A percentile compares a stretch with the other conserved stretches of the same genome.
Evolutionary conservation across 495 filamentous ascomycete genomes (phyloP).

Genomic region (Neurospora hispaniola): DNA sequence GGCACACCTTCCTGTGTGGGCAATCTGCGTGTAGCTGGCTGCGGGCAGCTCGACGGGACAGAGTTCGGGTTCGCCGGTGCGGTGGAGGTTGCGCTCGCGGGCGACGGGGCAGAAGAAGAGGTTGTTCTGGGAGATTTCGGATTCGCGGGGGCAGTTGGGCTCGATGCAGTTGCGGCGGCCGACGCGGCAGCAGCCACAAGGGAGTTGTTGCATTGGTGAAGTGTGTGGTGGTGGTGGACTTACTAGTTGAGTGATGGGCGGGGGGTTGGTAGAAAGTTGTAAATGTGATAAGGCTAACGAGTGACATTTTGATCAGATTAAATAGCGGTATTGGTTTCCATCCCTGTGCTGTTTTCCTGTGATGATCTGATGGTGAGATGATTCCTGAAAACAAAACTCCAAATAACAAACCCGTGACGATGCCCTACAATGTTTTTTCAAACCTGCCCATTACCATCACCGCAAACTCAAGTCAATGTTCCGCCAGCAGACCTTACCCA

Average conservation of each 20-base stretch:
- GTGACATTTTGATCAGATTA: background rate
- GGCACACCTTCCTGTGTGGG: background rate
- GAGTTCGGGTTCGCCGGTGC: background rate
- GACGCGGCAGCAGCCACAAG: background rate
- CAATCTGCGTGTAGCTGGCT: background rate
- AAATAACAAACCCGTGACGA: background rate
- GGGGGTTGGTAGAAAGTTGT: background rate
- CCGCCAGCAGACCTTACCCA: background rate
- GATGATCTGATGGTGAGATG: background rate
- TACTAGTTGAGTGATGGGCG: background rate
- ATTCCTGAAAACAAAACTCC: background rate
- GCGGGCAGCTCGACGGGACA: background rate
- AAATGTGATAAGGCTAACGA: background rate
- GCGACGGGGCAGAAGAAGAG: background rate
- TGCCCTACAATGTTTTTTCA: too few relatives aligned
- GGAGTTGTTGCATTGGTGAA: background rate
- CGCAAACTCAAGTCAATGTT: background rate
- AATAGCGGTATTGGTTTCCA: background rate
- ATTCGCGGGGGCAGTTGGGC: background rate
- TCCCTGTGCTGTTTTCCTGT: background rate
- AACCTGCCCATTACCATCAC: background rate
- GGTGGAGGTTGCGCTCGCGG: background rate
- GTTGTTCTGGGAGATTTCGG: background rate
- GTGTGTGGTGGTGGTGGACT: background rate
- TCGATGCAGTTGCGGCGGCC: background rate